phyloP scores from a whole-genome alignment of 2,329 filamentous ascomycete species.

The Cadophora luteo-olivacea region DNA sequence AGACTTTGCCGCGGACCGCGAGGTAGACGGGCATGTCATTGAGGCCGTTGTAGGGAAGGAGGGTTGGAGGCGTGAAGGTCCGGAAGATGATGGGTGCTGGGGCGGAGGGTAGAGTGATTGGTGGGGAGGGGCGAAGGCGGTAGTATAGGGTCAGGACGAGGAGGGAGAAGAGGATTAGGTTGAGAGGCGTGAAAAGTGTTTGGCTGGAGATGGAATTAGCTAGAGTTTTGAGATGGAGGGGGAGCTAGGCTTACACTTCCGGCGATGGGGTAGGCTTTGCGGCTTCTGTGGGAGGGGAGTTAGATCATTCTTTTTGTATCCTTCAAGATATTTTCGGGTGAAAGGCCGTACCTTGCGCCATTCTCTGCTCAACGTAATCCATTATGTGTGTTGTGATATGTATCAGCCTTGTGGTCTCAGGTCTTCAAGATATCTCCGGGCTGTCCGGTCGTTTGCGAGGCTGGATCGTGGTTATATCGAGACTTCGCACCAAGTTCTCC shows the following conservation, averaged over 20 bases:
- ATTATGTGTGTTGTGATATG: constrained; percentile 29
- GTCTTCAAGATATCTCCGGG: constrained; percentile 2
- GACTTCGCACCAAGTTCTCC: background rate
- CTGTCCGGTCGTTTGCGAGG: background rate
- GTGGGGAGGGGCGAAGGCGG: constrained; percentile 57
- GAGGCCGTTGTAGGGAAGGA: constrained; percentile 85
- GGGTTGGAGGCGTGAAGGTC: constrained; percentile 77
- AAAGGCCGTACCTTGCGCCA: constrained; percentile 40
- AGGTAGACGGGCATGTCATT: constrained; percentile 81
- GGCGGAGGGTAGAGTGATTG: constrained; percentile 56
- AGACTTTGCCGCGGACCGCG: constrained; percentile 88
- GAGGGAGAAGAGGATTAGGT: constrained; percentile 63
- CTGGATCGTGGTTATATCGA: background rate
- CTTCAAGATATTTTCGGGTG: background rate
- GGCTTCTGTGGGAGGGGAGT: constrained; percentile 35
- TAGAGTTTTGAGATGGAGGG: constrained; percentile 3
- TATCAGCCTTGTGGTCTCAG: background rate
- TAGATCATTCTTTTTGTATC: constrained; percentile 13
- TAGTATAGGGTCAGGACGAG: constrained; percentile 65
- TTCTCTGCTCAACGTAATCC: constrained; percentile 47
- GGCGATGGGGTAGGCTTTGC: constrained; percentile 42
- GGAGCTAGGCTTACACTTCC: constrained; percentile 42
- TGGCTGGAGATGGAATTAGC: constrained; percentile 26
- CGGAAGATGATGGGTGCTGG: constrained; percentile 66
- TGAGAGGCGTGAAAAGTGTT: constrained; percentile 64